Evolutionary conservation across 2,329 filamentous ascomycete species (phyloP), one percentile per base, ranked within the genome.

Genomic region (Pestalotiopsis sp.): DNA sequence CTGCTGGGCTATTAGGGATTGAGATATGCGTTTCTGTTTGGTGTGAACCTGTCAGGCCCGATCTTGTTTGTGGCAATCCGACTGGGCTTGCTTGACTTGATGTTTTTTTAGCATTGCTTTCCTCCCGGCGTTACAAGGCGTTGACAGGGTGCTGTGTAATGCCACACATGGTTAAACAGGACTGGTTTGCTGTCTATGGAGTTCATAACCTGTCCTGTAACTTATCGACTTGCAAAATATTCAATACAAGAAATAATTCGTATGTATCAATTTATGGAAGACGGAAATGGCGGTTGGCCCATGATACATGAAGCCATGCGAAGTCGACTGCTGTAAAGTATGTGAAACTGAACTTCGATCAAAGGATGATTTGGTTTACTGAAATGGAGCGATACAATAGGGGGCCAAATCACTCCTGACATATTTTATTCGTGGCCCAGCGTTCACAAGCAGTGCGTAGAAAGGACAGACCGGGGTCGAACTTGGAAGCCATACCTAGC

Each of bases 1-100:
- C 72, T 87, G 17, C 76, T 82, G 59, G 80, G 74, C 5, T 75
- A 70, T 60, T 62, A 39, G 17, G 27, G 11, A 17, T 17, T 75
- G 70, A 75, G 6, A 14, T 4, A 17, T 20, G 12, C 9, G n/a
- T 52, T 5, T 52, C 23, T 49, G 38, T n/a, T 31, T 63, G 27
- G 13, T 39, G 20, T 41, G 5, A 17, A n/a, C n/a, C 38, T 63
- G 25, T 38, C 14, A 38, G 45, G 20, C 45, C 45, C 17, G 20
- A 52, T 49, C 3, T 3, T 20, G 23, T 59, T 59, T 36, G 57
- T 23, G 57, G 25, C 27, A 63, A n/a, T n/a, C 3, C 6, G 57
- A 20, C 1, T 52, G 45, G 17, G 45, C 17, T 3, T 5, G 17
- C 17, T 52, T 52, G 13, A 14, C 2, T 23, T 52, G 11, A n/a